Evolutionary conservation across 192 early-diverging fungal genomes (phyloP).

Genomic region (Dissophora ornata): DNA sequence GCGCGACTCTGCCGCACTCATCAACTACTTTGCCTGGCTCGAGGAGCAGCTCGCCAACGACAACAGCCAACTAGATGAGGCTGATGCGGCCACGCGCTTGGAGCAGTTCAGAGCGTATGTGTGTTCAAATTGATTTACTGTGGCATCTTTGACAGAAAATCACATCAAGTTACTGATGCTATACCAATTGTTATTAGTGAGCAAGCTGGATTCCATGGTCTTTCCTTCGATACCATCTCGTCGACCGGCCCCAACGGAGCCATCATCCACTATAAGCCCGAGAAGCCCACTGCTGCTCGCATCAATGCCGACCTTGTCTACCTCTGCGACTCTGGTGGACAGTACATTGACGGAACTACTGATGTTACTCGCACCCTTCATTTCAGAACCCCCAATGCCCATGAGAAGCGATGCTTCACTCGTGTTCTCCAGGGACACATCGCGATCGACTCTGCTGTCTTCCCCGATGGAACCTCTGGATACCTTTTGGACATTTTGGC

Average conservation of each 20-base stretch:
- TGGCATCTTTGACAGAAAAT: no score
- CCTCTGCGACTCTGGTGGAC: constrained; percentile 96
- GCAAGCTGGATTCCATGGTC: constrained; percentile 87
- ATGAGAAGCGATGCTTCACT: constrained; percentile 94
- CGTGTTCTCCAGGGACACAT: constrained; percentile 99
- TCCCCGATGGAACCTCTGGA: constrained; percentile 89
- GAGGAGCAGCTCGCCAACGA: constrained; percentile 86
- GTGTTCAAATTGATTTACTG: background rate
- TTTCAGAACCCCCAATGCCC: constrained; percentile 84
- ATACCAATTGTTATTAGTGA: constrained; percentile 54
- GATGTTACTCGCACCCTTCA: constrained; percentile 97
- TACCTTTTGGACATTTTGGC: constrained; percentile 93
- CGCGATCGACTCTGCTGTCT: constrained; percentile 87
- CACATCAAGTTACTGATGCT: no score
- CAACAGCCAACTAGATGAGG: constrained; percentile 82
- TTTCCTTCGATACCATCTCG: constrained; percentile 97
- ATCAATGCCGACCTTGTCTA: constrained; percentile 86
- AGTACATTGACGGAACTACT: constrained; percentile 97
- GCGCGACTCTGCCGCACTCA: constrained; percentile 89
- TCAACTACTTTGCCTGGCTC: constrained; percentile 89
- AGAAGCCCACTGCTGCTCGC: constrained; percentile 78
- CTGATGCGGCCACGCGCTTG: constrained; percentile 86
- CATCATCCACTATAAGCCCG: constrained; percentile 98
- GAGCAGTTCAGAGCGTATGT: constrained; percentile 75
- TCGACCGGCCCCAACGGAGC: constrained; percentile 95